Evolutionary conservation across 805 yeast genomes (phyloP).

Genomic region (Yarrowia sp.): DNA sequence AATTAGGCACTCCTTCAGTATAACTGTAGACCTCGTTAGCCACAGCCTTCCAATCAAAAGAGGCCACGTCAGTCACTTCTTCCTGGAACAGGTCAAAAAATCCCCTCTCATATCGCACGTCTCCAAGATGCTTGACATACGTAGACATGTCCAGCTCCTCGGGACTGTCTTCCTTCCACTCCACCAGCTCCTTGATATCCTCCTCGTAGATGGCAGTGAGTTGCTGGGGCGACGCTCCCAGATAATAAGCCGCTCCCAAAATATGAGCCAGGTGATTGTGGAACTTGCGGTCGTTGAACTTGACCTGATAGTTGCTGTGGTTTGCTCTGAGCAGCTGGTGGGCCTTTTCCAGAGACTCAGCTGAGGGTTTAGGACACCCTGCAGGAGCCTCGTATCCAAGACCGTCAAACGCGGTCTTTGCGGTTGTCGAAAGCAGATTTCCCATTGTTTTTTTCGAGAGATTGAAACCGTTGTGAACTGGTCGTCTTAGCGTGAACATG

Average conservation of each 20-base stretch:
- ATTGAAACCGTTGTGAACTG: neutral
- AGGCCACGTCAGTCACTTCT: slow-evolving; percentile 38
- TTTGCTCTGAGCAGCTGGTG: slow-evolving; percentile 37
- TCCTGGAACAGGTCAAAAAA: slow-evolving; percentile 40
- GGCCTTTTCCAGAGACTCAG: slow-evolving; percentile 31
- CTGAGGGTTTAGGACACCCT: slow-evolving; percentile 25
- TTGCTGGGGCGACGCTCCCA: slow-evolving; percentile 39
- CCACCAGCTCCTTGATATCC: slow-evolving; percentile 29
- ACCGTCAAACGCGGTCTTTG: neutral
- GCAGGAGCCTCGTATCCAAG: neutral
- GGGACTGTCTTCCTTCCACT: slow-evolving; percentile 43
- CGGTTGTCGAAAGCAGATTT: neutral
- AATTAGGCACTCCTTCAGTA: neutral
- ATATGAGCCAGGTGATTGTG: slow-evolving; percentile 38
- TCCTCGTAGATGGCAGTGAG: slow-evolving; percentile 36
- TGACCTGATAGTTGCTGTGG: slow-evolving; percentile 35
- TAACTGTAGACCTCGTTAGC: slow-evolving; percentile 26
- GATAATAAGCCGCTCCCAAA: slow-evolving; percentile 38
- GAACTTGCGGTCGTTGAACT: slow-evolving; percentile 33
- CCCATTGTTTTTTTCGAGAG: neutral
- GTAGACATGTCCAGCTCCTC: slow-evolving; percentile 40
- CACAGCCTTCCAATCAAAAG: slow-evolving; percentile 38
- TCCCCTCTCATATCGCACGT: slow-evolving; percentile 37
- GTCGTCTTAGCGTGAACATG: neutral
- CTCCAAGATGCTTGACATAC: slow-evolving; percentile 37